Conservation (phyloP, 768 basidiomycete species). For the Calocera viscosa region DNA sequence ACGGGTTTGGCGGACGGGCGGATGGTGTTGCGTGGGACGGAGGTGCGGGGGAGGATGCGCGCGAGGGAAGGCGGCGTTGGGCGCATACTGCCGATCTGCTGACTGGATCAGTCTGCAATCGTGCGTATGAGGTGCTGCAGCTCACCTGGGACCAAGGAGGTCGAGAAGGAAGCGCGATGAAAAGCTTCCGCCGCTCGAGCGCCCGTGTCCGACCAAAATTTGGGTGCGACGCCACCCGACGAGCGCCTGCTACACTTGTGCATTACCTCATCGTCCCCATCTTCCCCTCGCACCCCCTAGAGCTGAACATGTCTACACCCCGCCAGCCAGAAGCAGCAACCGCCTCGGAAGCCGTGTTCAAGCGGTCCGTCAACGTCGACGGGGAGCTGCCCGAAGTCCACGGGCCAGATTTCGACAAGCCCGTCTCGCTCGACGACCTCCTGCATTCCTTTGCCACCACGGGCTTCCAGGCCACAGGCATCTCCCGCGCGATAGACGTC, state of each 20-base stretch:
- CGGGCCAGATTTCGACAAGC: slow-evolving; percentile 78
- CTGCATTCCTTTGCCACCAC: slow-evolving; percentile 74
- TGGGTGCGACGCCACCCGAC: neutral
- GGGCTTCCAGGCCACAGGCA: slow-evolving; percentile 93
- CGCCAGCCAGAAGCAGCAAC: neutral
- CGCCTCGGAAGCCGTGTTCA: slow-evolving; percentile 11
- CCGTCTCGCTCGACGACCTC: slow-evolving; percentile 52
- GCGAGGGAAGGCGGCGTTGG: neutral
- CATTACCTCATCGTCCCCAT: neutral
- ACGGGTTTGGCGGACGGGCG: neutral
- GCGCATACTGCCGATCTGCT: neutral
- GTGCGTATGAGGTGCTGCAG: neutral
- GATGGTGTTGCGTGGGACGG: neutral
- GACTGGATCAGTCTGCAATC: neutral
- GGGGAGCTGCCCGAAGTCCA: slow-evolving; percentile 34
- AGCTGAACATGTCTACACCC: neutral
- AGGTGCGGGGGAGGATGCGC: neutral
- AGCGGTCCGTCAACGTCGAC: slow-evolving; percentile 3
- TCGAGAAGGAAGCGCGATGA: neutral
- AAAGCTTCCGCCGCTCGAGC: neutral
- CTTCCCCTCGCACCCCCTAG: neutral
- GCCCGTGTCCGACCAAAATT: neutral
- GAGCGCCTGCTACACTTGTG: neutral
- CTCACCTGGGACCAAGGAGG: neutral
- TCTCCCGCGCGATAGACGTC: slow-evolving; percentile 77